These are phyloP conservation scores for Rhodotorula sp. DNA, from an alignment of 1,284 basidiomycete genomes.

Conservation along the genomic window DNA sequence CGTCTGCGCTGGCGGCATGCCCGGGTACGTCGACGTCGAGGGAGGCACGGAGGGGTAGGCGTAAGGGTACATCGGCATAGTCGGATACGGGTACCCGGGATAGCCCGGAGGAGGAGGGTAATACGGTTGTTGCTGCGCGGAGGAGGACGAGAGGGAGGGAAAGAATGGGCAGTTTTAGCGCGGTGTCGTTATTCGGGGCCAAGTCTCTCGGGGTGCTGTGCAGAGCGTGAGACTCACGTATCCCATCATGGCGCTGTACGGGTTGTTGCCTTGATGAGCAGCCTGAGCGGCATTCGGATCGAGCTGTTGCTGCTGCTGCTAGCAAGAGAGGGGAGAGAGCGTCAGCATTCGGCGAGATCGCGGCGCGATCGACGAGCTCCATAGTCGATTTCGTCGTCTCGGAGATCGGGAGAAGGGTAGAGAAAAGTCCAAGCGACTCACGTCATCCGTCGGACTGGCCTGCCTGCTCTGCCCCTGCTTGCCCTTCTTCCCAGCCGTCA, in stretches of 20 bases:
- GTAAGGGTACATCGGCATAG: conserved; percentile 38
- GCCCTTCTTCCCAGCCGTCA: background rate
- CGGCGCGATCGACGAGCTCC: background rate
- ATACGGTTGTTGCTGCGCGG: conserved; percentile 20
- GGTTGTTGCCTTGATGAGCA: background rate
- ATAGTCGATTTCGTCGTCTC: background rate
- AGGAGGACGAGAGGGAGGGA: background rate
- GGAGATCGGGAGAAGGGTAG: background rate
- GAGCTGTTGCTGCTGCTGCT: background rate
- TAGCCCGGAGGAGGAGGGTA: conserved; percentile 41
- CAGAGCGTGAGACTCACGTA: conserved; percentile 19
- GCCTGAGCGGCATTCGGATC: conserved; percentile 4
- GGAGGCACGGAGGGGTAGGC: conserved; percentile 36
- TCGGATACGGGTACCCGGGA: conserved; percentile 38
- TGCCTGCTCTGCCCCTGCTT: conserved; percentile 15
- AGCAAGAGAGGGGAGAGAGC: background rate
- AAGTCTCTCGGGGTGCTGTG: background rate
- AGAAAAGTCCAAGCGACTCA: background rate
- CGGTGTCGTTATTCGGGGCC: background rate
- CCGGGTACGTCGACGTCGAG: conserved; percentile 18
- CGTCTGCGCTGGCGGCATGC: conserved; percentile 16
- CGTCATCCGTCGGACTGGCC: conserved; percentile 18
- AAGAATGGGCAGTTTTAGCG: background rate
- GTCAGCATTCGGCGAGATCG: background rate
- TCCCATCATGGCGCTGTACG: conserved; percentile 38